A percentile compares a stretch with the other conserved stretches of the same genome.
Conservation (phyloP, 257 asterid species). For the Agastache rugosa region DNA sequence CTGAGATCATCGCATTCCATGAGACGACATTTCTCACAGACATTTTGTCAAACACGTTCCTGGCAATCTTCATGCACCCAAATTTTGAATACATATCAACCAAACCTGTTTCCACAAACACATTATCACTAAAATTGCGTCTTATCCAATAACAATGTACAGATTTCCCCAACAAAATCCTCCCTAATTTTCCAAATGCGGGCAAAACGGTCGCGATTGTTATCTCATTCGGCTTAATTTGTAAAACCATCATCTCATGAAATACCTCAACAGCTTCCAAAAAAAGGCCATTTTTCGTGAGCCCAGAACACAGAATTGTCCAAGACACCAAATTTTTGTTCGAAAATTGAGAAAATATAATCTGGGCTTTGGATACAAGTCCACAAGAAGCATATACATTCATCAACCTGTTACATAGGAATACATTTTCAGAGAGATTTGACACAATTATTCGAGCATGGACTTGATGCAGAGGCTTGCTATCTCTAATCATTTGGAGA, state of each 20-base stretch:
- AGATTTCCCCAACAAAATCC: conserved; percentile 50
- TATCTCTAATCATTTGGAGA: conserved; percentile 43
- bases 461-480: conserved; percentile 52
- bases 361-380: conserved; percentile 43
- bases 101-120: conserved; percentile 59
- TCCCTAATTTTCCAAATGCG: conserved; percentile 54
- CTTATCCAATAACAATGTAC: conserved; percentile 64
- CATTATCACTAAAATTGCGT: conserved; percentile 40
- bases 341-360: conserved; percentile 44
- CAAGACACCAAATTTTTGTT: conserved; percentile 62
- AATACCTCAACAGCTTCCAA: conserved; percentile 53
- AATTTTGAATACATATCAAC: conserved; percentile 59
- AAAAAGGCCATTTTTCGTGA: conserved; percentile 49
- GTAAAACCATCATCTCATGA: conserved; percentile 47
- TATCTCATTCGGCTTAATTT: conserved; percentile 59
- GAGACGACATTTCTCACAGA: conserved; percentile 56
- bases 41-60: conserved; percentile 61
- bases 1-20: conserved; percentile 63
- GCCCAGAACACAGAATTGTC: conserved; percentile 66
- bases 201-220: conserved; percentile 64
- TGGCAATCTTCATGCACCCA: conserved; percentile 46
- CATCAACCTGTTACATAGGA: conserved; percentile 59
- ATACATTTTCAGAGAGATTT: conserved; percentile 44
- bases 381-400: conserved; percentile 59
- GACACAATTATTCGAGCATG: conserved; percentile 55